A percentile compares a stretch with the other conserved stretches of the same genome.
These are phyloP conservation scores for Logfia minima DNA, from an alignment of 129 eudicot species.

Conservation along the genomic window DNA sequence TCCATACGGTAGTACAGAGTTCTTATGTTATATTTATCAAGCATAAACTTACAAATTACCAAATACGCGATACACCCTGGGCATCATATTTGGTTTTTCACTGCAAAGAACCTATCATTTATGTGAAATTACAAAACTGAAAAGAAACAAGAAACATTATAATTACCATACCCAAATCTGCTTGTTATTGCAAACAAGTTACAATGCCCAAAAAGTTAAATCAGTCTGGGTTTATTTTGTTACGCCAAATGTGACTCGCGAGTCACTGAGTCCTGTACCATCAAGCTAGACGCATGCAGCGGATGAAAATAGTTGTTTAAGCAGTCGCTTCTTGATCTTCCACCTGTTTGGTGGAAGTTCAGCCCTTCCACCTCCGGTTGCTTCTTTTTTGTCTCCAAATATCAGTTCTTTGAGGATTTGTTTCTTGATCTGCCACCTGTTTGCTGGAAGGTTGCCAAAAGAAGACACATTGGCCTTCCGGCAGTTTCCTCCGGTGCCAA, in stretches of 20 bases:
- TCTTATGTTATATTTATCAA: too few relatives aligned
- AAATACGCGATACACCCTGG: neutral
- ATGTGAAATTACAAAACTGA: neutral
- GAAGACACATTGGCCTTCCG: constrained; percentile 22
- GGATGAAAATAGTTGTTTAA: constrained; percentile 4
- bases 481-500: constrained; percentile 11
- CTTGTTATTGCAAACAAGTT: neutral
- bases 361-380: neutral
- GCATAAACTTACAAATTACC: neutral
- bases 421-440: constrained; percentile 27
- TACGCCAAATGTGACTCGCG: neutral
- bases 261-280: too few relatives aligned
- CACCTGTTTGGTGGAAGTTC: constrained; percentile 15
- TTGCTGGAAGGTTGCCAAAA: constrained; percentile 24
- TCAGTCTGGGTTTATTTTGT: neutral
- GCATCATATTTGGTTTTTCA: neutral
- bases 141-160: neutral
- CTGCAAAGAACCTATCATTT: neutral
- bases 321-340: constrained; percentile 20
- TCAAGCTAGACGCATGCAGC: neutral
- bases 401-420: constrained; percentile 21
- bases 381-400: constrained; percentile 16
- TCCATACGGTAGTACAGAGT: neutral
- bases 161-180: neutral
- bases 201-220: neutral